phyloP scores from a whole-genome alignment of 2,329 filamentous ascomycete genomes.

The Apiospora saccharicola region DNA sequence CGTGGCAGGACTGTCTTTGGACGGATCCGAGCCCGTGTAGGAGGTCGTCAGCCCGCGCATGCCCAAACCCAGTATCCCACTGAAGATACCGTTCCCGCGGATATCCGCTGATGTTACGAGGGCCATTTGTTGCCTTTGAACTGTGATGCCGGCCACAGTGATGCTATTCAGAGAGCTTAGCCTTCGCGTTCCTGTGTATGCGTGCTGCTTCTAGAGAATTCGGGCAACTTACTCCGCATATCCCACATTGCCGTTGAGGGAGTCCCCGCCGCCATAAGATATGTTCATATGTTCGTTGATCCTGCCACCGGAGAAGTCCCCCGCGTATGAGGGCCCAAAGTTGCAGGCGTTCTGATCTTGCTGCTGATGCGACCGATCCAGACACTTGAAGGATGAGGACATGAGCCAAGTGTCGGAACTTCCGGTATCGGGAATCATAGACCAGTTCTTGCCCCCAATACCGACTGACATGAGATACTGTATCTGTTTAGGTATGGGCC shows the following conservation, averaged over 20 bases:
- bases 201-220: not conserved
- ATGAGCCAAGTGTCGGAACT: slow-evolving; percentile 44
- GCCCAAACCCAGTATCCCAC: slow-evolving; percentile 44
- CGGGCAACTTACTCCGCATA: slow-evolving; percentile 38
- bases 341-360: slow-evolving; percentile 35
- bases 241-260: slow-evolving; percentile 41
- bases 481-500: slow-evolving; percentile 34
- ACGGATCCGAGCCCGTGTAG: slow-evolving; percentile 34
- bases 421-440: slow-evolving; percentile 42
- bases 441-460: slow-evolving; percentile 35
- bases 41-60: slow-evolving; percentile 41
- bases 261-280: slow-evolving; percentile 39
- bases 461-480: slow-evolving; percentile 42
- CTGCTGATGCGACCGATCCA: slow-evolving; percentile 34
- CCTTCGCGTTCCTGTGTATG: not conserved
- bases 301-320: slow-evolving; percentile 40
- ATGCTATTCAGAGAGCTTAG: slow-evolving; percentile 33
- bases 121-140: slow-evolving; percentile 43
- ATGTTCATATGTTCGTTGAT: slow-evolving; percentile 42
- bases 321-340: slow-evolving; percentile 40
- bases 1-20: slow-evolving; percentile 33
- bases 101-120: slow-evolving; percentile 41
- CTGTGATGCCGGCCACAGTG: slow-evolving; percentile 38
- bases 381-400: slow-evolving; percentile 37
- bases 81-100: slow-evolving; percentile 41